Evolutionary conservation across 768 basidiomycete genomes (phyloP).

Genomic region (Mycena chlorophos): DNA sequence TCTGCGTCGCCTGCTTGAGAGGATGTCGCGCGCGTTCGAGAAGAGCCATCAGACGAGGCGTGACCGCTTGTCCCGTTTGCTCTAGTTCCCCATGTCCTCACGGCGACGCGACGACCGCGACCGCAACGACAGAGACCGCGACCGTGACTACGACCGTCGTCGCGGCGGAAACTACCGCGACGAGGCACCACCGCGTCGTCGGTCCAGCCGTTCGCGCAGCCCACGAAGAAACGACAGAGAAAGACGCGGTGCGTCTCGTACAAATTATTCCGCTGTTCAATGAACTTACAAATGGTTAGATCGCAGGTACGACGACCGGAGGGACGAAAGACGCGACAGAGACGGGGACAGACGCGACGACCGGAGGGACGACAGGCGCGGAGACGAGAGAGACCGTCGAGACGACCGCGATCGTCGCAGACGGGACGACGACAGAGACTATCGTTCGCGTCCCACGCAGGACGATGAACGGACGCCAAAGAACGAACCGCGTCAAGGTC

Average conservation of each 20-base stretch:
- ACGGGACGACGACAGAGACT: conserved; percentile 34
- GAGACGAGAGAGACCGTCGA: conserved; percentile 38
- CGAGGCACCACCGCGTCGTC: conserved; percentile 41
- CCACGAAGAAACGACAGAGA: conserved; percentile 45
- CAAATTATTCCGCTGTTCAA: not conserved
- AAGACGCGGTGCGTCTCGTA: conserved; percentile 29
- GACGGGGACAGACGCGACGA: conserved; percentile 43
- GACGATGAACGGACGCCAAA: conserved; percentile 27
- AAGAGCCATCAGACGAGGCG: conserved; percentile 10
- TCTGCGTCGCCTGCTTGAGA: conserved; percentile 37
- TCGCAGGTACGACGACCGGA: conserved; percentile 26
- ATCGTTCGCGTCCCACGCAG: conserved; percentile 36
- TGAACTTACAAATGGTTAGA: conserved; percentile 4
- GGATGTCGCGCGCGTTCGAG: conserved; percentile 11
- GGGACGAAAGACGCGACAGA: not conserved
- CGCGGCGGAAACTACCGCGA: conserved; percentile 41
- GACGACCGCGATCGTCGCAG: conserved; percentile 39
- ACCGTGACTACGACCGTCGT: conserved; percentile 41
- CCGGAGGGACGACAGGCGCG: conserved; percentile 40
- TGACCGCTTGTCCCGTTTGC: conserved; percentile 2
- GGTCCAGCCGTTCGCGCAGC: conserved; percentile 52
- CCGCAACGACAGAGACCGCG: conserved; percentile 49
- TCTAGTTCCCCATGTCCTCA: conserved; percentile 50
- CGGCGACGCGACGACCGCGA: conserved; percentile 70
- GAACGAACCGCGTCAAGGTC: conserved; percentile 23